These are phyloP conservation scores for Cystobasidium onofrii DNA, from an alignment of 768 basidiomycete genomes.

Conservation along the genomic window DNA sequence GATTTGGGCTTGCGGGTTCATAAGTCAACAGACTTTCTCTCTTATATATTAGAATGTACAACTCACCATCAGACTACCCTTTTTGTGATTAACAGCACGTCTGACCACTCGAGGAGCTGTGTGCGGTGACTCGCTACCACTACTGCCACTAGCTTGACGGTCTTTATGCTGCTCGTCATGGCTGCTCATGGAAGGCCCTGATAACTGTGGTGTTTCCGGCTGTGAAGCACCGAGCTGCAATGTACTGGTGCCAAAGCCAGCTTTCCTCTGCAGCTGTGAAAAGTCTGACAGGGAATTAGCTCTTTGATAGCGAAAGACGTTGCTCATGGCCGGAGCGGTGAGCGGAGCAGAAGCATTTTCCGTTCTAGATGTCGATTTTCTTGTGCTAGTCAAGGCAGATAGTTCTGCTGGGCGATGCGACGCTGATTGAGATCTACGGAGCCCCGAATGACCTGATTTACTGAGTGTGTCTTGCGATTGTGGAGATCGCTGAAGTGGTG, in stretches of 20 bases:
- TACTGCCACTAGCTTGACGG: background rate
- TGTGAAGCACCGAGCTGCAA: background rate
- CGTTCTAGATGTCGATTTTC: background rate
- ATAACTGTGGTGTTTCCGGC: background rate
- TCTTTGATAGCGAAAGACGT: background rate
- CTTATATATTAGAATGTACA: background rate
- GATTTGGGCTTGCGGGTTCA: slow-evolving; percentile 35
- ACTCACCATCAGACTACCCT: slow-evolving; percentile 27
- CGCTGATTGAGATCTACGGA: background rate
- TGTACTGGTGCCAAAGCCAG: background rate
- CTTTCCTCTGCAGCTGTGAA: background rate
- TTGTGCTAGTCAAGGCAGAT: background rate
- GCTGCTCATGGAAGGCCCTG: background rate
- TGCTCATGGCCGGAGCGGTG: background rate
- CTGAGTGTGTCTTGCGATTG: background rate
- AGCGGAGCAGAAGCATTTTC: background rate
- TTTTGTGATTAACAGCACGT: slow-evolving; percentile 25
- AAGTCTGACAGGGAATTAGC: background rate
- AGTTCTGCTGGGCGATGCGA: background rate
- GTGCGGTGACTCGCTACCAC: background rate
- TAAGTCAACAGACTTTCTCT: background rate
- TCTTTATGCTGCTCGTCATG: background rate
- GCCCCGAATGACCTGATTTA: background rate
- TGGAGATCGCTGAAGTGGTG: background rate
- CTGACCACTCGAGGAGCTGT: background rate